phyloP scores from a whole-genome alignment of 768 basidiomycete species.

The Rhizopogon roseolus region DNA sequence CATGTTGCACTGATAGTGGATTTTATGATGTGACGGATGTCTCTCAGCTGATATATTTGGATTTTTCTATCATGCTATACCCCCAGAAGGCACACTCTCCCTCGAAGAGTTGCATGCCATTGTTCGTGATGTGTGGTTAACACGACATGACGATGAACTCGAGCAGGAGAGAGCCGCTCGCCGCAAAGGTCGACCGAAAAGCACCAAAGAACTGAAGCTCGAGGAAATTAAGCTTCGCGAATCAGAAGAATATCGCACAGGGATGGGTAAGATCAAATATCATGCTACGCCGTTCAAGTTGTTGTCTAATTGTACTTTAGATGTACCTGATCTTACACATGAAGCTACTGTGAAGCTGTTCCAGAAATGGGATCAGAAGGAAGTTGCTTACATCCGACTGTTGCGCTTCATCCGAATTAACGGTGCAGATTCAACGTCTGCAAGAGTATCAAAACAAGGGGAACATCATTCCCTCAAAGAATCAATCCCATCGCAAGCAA shows the following conservation, averaged over 20 bases:
- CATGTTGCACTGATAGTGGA: not conserved
- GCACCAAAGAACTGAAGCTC: conserved; percentile 56
- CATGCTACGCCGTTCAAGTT: not conserved
- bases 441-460: conserved; percentile 56
- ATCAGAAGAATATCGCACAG: conserved; percentile 70
- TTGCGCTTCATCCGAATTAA: conserved; percentile 76
- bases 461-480: conserved; percentile 39
- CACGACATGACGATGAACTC: conserved; percentile 64
- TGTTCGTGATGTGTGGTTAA: conserved; percentile 65
- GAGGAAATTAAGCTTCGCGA: conserved; percentile 71
- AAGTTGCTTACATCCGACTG: conserved; percentile 62
- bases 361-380: conserved; percentile 74
- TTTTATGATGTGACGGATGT: conserved; percentile 1
- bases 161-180: conserved; percentile 55
- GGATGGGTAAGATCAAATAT: conserved; percentile 54
- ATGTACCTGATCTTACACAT: conserved; percentile 78
- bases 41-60: conserved; percentile 59
- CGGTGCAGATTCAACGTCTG: conserved; percentile 42
- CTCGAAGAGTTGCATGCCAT: conserved; percentile 64
- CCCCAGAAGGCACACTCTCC: conserved; percentile 50
- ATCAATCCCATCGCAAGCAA: conserved; percentile 1
- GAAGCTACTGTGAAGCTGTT: conserved; percentile 64
- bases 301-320: conserved; percentile 31
- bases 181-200: conserved; percentile 75
- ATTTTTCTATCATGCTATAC: conserved; percentile 74